phyloP scores from a whole-genome alignment of 2,329 filamentous ascomycete genomes.

The Blastomyces parvus region DNA sequence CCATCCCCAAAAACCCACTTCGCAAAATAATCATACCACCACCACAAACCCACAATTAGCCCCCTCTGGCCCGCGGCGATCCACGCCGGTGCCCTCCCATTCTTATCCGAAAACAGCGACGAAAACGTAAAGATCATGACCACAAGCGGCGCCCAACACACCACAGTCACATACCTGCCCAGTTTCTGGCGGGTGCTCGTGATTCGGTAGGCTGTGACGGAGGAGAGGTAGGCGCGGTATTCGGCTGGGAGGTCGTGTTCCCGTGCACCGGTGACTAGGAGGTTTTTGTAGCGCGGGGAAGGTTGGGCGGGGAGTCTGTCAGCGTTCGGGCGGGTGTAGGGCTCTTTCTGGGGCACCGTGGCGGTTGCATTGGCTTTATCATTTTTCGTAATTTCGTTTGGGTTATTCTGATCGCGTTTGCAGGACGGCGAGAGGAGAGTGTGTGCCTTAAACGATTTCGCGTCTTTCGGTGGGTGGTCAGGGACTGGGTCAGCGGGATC shows the following conservation, averaged over 20 bases:
- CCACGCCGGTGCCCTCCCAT: constrained; percentile 62
- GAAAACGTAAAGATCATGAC: constrained; percentile 42
- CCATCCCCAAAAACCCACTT: constrained; percentile 73
- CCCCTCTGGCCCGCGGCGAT: constrained; percentile 44
- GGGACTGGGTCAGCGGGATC: constrained; percentile 50
- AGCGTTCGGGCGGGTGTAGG: not conserved
- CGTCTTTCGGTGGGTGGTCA: constrained; percentile 44
- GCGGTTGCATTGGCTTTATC: constrained; percentile 1
- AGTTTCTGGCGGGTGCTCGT: constrained; percentile 58
- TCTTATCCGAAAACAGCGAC: constrained; percentile 48
- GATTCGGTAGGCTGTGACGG: constrained; percentile 59
- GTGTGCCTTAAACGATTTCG: constrained; percentile 66
- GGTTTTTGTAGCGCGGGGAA: constrained; percentile 70
- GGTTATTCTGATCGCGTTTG: constrained; percentile 14
- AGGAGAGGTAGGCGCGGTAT: constrained; percentile 64
- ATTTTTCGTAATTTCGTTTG: constrained; percentile 18
- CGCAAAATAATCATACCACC: constrained; percentile 54
- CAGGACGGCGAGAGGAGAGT: constrained; percentile 65
- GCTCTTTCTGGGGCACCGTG: constrained; percentile 5
- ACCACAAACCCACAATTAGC: constrained; percentile 53
- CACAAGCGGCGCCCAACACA: constrained; percentile 51
- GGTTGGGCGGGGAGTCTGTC: constrained; percentile 61
- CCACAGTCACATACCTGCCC: constrained; percentile 55
- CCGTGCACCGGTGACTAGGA: constrained; percentile 66
- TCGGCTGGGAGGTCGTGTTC: constrained; percentile 72